A percentile compares a stretch with the other conserved stretches of the same genome.
Conservation (phyloP, 345 rosid genomes). For the Eutrema yunnanense region DNA sequence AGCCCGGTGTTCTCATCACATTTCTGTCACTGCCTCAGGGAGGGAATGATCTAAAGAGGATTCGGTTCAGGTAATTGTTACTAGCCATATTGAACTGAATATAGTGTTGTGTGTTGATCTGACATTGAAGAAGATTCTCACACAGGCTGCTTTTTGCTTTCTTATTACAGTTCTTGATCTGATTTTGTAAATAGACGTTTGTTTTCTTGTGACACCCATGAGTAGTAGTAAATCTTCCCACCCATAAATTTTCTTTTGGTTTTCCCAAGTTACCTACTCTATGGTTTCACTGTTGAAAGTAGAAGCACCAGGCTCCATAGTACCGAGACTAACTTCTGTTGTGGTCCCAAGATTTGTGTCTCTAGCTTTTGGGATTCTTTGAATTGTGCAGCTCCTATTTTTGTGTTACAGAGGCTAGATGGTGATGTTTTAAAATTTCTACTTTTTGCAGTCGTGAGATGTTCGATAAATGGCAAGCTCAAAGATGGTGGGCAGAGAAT, state of each 20-base stretch:
- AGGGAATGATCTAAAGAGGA: conserved; percentile 85
- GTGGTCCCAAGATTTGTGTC: neutral
- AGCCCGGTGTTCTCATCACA: conserved; percentile 92
- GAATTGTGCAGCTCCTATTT: neutral
- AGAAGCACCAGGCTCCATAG: neutral
- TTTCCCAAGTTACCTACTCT: neutral
- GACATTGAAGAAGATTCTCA: neutral
- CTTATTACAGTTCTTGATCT: neutral
- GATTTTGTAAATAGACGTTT: no score
- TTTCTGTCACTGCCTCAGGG: conserved; percentile 76
- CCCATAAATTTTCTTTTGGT: no score
- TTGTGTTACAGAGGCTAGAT: neutral
- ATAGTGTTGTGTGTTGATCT: neutral
- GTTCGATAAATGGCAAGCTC: conserved; percentile 94
- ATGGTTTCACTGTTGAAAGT: neutral
- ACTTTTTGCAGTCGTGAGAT: conserved; percentile 68
- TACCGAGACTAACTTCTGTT: neutral
- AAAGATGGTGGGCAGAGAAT: conserved; percentile 93
- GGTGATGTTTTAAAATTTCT: neutral
- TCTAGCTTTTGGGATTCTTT: neutral
- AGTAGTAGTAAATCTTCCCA: no score
- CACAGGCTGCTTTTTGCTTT: neutral
- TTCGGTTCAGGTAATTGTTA: conserved; percentile 71
- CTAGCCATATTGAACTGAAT: neutral
- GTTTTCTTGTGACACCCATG: no score